These are phyloP conservation scores for Guadua angustifolia DNA, from an alignment of 176 grass and related monocot species.

Conservation along the genomic window DNA sequence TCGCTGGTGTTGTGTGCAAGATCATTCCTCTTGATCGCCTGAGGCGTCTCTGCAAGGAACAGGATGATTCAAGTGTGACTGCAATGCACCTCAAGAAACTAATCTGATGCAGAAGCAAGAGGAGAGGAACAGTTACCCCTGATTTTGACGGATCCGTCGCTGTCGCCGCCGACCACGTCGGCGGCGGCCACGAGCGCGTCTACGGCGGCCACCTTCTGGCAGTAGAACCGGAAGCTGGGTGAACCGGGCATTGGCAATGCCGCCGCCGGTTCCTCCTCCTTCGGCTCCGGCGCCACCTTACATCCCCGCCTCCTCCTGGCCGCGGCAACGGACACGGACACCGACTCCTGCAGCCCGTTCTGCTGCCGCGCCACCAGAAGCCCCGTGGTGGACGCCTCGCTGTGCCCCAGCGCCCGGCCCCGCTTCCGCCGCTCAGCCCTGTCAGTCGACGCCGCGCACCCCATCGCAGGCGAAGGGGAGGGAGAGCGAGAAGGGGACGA, in stretches of 20 bases:
- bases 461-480: conserved; percentile 49
- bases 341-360: background rate
- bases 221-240: conserved; percentile 64
- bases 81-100: conserved; percentile 5
- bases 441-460: conserved; percentile 49
- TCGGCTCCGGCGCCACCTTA: conserved; percentile 50
- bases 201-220: conserved; percentile 36
- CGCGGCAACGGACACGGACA: background rate
- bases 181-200: conserved; percentile 38
- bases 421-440: conserved; percentile 45
- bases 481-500: background rate
- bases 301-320: background rate
- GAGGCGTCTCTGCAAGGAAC: conserved; percentile 43
- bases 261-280: background rate
- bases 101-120: background rate
- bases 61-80: conserved; percentile 19
- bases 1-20: background rate
- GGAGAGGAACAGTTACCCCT: background rate
- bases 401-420: conserved; percentile 27
- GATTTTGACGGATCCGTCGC: background rate
- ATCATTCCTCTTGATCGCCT: conserved; percentile 18
- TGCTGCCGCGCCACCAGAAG: background rate
- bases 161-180: background rate
- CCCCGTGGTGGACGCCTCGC: conserved; percentile 42
- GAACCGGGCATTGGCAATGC: conserved; percentile 34